phyloP scores from a whole-genome alignment of 148 eudicot species.

The Bassia scoparia region DNA sequence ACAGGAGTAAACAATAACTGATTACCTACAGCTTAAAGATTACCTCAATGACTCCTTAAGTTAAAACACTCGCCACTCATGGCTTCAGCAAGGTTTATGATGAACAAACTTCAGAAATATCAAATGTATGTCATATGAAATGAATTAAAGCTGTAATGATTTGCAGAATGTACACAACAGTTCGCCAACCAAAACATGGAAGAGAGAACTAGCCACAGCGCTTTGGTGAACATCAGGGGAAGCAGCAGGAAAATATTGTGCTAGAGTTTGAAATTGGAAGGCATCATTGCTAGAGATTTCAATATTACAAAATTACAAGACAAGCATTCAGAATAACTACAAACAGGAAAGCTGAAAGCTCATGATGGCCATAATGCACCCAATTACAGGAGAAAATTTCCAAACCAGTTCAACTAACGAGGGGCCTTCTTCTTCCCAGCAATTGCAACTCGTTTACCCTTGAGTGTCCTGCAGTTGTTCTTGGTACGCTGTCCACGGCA shows the following conservation, averaged over 20 bases:
- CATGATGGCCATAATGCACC: neutral
- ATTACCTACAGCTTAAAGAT: too few species aligned
- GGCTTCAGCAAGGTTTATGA: too few species aligned
- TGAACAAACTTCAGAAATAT: too few species aligned
- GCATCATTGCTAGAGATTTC: neutral
- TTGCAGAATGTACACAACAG: too few species aligned
- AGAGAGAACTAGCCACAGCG: too few species aligned
- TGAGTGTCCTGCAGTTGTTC: conserved; percentile 61
- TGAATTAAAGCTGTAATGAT: too few species aligned
- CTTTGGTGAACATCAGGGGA: neutral
- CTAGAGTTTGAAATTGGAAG: neutral
- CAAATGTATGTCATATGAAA: too few species aligned
- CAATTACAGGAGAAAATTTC: neutral
- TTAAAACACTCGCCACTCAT: too few species aligned
- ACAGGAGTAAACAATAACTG: too few species aligned
- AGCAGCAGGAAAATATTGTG: neutral
- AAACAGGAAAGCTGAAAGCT: neutral
- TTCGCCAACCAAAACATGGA: too few species aligned
- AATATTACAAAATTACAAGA: conserved; percentile 12
- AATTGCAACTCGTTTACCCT: conserved; percentile 49
- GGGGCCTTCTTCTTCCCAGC: conserved; percentile 65
- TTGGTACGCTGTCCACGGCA: conserved; percentile 62
- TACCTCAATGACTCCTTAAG: too few species aligned
- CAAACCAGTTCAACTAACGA: conserved; percentile 19
- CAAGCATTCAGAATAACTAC: neutral